A percentile compares a stretch with the other conserved stretches of the same genome.
phyloP scores from a whole-genome alignment of 1,284 basidiomycete genomes.

The Microbotryum lychnidis-dioicae region DNA sequence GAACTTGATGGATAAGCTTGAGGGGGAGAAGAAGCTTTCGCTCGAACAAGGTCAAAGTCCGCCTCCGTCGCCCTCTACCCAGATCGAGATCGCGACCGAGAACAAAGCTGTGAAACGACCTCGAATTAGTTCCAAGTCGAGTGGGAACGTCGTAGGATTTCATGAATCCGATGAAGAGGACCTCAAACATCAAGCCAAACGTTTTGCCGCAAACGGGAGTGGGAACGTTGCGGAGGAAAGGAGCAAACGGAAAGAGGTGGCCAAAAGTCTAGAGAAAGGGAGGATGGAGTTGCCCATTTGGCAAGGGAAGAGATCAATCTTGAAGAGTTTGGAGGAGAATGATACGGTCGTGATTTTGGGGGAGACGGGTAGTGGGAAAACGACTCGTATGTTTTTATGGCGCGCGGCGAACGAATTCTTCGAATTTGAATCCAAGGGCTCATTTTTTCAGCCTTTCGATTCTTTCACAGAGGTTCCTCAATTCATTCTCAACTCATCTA shows the following conservation, averaged over 20 bases:
- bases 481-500: slow-evolving; percentile 63
- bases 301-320: slow-evolving; percentile 61
- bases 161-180: slow-evolving; percentile 9
- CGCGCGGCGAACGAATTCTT: not conserved
- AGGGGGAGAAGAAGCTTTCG: no score
- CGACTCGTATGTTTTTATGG: slow-evolving; percentile 62
- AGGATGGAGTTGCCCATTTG: slow-evolving; percentile 68
- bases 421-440: no score
- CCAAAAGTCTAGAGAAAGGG: slow-evolving; percentile 50
- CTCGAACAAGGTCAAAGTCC: no score
- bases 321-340: slow-evolving; percentile 63
- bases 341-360: slow-evolving; percentile 88
- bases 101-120: no score
- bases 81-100: no score
- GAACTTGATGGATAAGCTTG: no score
- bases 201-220: not conserved
- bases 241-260: slow-evolving; percentile 31
- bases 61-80: no score
- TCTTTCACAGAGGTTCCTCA: slow-evolving; percentile 66
- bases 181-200: not conserved
- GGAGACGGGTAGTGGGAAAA: slow-evolving; percentile 97
- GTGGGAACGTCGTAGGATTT: not conserved
- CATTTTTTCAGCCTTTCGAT: not conserved
- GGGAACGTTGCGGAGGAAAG: slow-evolving; percentile 12
- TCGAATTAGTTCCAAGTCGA: not conserved